Evolutionary conservation across 257 asterid genomes (phyloP).

Genomic region (Orobanche coerulescens): DNA sequence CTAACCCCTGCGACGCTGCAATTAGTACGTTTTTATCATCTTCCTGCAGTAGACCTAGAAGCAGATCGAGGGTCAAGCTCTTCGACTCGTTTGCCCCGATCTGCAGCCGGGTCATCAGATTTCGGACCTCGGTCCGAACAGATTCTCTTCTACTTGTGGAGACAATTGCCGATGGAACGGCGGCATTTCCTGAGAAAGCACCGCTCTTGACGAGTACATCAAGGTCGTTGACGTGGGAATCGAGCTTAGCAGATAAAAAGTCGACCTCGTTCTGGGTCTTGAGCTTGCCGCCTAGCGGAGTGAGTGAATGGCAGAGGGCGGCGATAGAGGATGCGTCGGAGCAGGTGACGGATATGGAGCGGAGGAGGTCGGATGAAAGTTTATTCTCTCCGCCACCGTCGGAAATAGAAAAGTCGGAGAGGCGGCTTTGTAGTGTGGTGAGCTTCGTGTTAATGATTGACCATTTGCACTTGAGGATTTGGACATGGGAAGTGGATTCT

Average conservation of each 20-base stretch:
- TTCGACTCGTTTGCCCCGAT: conserved; percentile 81
- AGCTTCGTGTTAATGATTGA: conserved; percentile 46
- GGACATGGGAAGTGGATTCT: conserved; percentile 40
- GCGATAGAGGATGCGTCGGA: conserved; percentile 42
- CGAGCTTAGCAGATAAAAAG: conserved; percentile 50
- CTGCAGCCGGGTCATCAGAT: conserved; percentile 69
- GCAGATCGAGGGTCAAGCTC: conserved; percentile 57
- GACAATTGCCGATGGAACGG: conserved; percentile 14
- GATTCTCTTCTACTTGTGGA: conserved; percentile 40
- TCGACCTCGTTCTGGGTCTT: conserved; percentile 77
- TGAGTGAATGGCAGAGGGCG: conserved; percentile 37
- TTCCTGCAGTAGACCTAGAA: conserved; percentile 59
- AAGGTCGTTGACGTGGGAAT: conserved; percentile 58
- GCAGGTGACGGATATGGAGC: conserved; percentile 43
- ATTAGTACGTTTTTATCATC: conserved; percentile 66
- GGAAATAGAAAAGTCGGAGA: conserved; percentile 34
- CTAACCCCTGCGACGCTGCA: conserved; percentile 76
- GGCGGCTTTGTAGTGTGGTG: conserved; percentile 40
- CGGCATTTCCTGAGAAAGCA: conserved; percentile 25
- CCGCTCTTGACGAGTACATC: conserved; percentile 50
- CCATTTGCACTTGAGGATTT: conserved; percentile 77
- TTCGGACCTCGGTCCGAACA: conserved; percentile 56
- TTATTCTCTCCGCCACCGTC: conserved; percentile 22
- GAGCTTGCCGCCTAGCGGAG: conserved; percentile 57
- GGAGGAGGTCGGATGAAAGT: conserved; percentile 52